Conservation (phyloP, 1,139 yeast genomes). For the Candida pseudoviswanathii region DNA sequence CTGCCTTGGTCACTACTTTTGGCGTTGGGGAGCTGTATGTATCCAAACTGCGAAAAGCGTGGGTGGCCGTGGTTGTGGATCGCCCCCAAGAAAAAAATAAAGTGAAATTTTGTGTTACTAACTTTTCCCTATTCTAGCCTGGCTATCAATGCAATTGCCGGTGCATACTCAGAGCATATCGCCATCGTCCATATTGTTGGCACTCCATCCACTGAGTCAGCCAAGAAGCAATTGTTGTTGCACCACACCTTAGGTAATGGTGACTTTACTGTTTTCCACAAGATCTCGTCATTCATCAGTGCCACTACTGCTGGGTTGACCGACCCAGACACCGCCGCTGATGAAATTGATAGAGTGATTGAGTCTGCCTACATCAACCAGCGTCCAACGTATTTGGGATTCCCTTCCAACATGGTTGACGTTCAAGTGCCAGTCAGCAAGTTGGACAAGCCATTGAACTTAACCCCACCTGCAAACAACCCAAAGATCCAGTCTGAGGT, state of each 20-base stretch:
- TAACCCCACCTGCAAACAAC: constrained; percentile 63
- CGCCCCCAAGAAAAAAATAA: neutral
- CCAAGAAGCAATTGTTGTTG: constrained; percentile 39
- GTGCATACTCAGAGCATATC: constrained; percentile 46
- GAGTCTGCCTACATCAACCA: constrained; percentile 71
- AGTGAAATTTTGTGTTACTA: neutral
- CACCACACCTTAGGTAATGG: constrained; percentile 52
- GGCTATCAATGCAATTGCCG: constrained; percentile 44
- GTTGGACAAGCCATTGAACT: constrained; percentile 66
- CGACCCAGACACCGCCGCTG: constrained; percentile 65
- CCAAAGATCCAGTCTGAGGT: constrained; percentile 74
- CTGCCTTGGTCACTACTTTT: constrained; percentile 42
- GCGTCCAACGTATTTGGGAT: constrained; percentile 81
- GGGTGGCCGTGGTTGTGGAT: too few relatives aligned
- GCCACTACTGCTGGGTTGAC: constrained; percentile 65
- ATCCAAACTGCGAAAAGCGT: neutral
- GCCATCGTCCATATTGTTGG: constrained; percentile 45
- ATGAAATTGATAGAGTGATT: constrained; percentile 72
- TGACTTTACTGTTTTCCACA: constrained; percentile 48
- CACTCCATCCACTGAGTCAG: constrained; percentile 41
- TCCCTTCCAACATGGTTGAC: constrained; percentile 82
- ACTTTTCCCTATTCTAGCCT: constrained; percentile 15
- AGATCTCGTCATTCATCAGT: constrained; percentile 64
- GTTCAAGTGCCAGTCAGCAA: constrained; percentile 56
- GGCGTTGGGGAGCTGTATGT: constrained; percentile 32